These are phyloP conservation scores for Xanthoconium purpureum DNA, from an alignment of 768 basidiomycete species.

Conservation along the genomic window DNA sequence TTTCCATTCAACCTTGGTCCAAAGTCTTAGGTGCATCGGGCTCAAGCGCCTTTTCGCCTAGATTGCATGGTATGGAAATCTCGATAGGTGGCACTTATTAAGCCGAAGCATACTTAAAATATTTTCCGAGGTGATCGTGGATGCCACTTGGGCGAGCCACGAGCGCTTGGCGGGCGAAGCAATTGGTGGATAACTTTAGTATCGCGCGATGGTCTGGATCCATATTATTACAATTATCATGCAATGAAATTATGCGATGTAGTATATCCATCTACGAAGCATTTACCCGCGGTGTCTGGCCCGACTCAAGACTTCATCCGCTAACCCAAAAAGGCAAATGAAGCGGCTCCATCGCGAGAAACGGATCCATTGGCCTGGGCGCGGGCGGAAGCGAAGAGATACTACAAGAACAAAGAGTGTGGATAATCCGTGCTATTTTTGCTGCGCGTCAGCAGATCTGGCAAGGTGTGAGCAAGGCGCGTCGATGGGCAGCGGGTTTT, in stretches of 20 bases:
- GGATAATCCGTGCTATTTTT: slow-evolving; percentile 23
- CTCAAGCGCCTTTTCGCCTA: neutral
- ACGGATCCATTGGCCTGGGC: slow-evolving; percentile 16
- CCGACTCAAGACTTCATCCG: slow-evolving; percentile 5
- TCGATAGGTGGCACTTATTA: slow-evolving; percentile 18
- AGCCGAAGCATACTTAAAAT: slow-evolving; percentile 13
- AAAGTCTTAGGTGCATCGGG: neutral
- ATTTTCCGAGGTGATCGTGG: slow-evolving; percentile 30
- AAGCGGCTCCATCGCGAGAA: slow-evolving; percentile 22
- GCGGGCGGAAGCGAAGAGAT: slow-evolving; percentile 20
- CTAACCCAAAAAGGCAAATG: slow-evolving; percentile 5
- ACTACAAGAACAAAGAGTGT: slow-evolving; percentile 5
- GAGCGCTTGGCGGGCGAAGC: neutral
- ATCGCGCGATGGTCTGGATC: neutral
- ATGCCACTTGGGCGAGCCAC: neutral
- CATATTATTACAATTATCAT: slow-evolving; percentile 16
- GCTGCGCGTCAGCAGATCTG: slow-evolving; percentile 30
- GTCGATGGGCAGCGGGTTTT: neutral
- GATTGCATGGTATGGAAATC: slow-evolving; percentile 8
- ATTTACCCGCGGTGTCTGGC: slow-evolving; percentile 9
- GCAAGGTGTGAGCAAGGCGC: slow-evolving; percentile 6
- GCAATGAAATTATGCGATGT: slow-evolving; percentile 29
- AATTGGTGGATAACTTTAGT: neutral
- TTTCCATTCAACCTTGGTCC: slow-evolving; percentile 2
- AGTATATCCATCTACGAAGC: slow-evolving; percentile 22